Evolutionary conservation across 2,329 filamentous ascomycete species (phyloP), one percentile per base, ranked within the genome.

Genomic region (Trichoderma afroharzianum): DNA sequence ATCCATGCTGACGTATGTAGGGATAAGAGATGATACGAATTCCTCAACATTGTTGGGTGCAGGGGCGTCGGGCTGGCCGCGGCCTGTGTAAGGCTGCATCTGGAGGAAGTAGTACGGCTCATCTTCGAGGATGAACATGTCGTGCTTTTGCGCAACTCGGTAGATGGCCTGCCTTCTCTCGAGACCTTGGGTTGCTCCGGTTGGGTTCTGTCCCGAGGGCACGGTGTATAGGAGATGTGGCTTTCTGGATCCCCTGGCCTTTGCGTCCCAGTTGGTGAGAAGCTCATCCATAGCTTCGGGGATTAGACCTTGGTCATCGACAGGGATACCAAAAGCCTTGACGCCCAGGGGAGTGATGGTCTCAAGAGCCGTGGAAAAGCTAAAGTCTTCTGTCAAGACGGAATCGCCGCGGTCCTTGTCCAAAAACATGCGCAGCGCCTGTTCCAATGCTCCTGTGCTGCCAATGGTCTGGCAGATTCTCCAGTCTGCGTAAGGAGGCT

Each of bases 21-120:
- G 94, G 28, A 80, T 78, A 18, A 83, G 77, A 0, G 81, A 82
- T 12, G 87, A 84, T 72, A 98, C 83, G 80, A 98, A 98, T 12
- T 92, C 90, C 4, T 91, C 88, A 69, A 93, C 88, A 6, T 74
- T 88, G 43, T 85, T 81, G 7, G 91, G 91, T 0, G 88, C 84
- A 7, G 88, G 87, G 4, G 84, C 82, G 1, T 85, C 81, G 0
- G 86, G 80, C 18, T 85, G 81, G 74, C 85, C 80, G 36, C 85
- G 82, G 15, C 88, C 86, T 1, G 86, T 86, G 81, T 94, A 95
- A 0, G 91, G 89, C 76, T 93, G 89, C 92, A 94, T 93, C 81
- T 97, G 95, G 43, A 97, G 86, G 83, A 95, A 97, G 82, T 97
- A 97, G 83, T 97, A 97, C 1, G 95, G 95, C 80, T 97, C 95